Evolutionary conservation across 2,329 filamentous ascomycete species (phyloP), one percentile per base, ranked within the genome.

Genomic region (Diaporthe ilicicola): DNA sequence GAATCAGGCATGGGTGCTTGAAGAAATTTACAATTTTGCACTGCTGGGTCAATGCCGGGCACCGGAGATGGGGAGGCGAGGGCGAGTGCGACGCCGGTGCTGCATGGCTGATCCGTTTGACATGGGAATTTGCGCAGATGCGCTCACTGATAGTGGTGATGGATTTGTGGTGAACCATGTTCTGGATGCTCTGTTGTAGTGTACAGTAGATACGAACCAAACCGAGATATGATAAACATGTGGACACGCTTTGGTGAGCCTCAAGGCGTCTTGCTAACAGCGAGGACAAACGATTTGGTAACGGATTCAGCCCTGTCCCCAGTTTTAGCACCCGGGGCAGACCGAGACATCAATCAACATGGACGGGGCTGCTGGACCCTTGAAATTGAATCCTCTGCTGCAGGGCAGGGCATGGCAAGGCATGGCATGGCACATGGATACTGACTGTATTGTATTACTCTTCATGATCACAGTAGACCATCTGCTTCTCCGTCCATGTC

Each of bases 261-360:
- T 42, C 59, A 65, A 44, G n/a, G 42, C 22, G 62, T 62, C 48
- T 74, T 74, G 72, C 64, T 70, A 70, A 72, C 56, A 64, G 24
- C 37, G 12, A 48, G 42, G 73, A 74, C 73, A 73, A 74, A 74
- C 68, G 29, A 70, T 74, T 74, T 74, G 61, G 59, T 74, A 74
- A 74, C 29, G n/a, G 59, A 68, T 72, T 72, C 66, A 71, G 71
- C 71, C 71, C 62, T 69, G 73, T 67, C 73, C 66, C 73, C 69
- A 66, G 34, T 66, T 66, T 62, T 48, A 48, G 44, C 24, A 24
- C 22, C 62, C 68, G 62, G 64, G 50, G 53, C 61, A 42, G 51
- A 53, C 46, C 53, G 54, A 61, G 54, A 70, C 65, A 29, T 59
- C n/a, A 27, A 46, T 34, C 27, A 50, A 39, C 5, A 34, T 7